These are phyloP conservation scores for Morella rubra DNA, from an alignment of 306 rosid species.

Conservation along the genomic window DNA sequence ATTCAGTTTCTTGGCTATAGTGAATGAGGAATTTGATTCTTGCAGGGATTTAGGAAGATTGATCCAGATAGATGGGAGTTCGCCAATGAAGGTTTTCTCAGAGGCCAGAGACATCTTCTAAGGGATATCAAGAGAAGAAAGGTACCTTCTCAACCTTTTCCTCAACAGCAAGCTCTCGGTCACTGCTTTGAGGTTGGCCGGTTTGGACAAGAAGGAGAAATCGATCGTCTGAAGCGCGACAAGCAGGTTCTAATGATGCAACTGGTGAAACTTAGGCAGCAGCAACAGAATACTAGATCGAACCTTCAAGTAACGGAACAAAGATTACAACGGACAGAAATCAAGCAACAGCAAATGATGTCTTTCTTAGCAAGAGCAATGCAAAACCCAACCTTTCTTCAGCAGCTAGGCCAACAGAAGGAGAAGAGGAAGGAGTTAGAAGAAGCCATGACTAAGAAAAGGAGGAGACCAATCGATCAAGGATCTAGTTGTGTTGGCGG, in stretches of 20 bases:
- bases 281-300: conserved; percentile 61
- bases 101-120: conserved; percentile 65
- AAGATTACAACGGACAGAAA: conserved; percentile 63
- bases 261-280: conserved; percentile 68
- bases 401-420: conserved; percentile 59
- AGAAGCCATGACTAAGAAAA: conserved; percentile 65
- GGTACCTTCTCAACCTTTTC: conserved; percentile 45
- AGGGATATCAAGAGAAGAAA: conserved; percentile 66
- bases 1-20: background rate
- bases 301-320: conserved; percentile 65
- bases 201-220: conserved; percentile 53
- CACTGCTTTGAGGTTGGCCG: conserved; percentile 48
- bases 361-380: conserved; percentile 77
- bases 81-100: conserved; percentile 72
- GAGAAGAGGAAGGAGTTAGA: conserved; percentile 56
- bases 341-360: conserved; percentile 82
- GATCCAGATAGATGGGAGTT: conserved; percentile 87
- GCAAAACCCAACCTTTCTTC: conserved; percentile 63
- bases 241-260: conserved; percentile 65
- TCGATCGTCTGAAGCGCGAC: conserved; percentile 58
- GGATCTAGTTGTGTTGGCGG: conserved; percentile 30
- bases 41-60: conserved; percentile 83
- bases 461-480: conserved; percentile 69
- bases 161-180: conserved; percentile 44
- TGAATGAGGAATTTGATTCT: conserved; percentile 23